Evolutionary conservation across 768 basidiomycete species (phyloP).

Genomic region (Pulveroboletus sp.): DNA sequence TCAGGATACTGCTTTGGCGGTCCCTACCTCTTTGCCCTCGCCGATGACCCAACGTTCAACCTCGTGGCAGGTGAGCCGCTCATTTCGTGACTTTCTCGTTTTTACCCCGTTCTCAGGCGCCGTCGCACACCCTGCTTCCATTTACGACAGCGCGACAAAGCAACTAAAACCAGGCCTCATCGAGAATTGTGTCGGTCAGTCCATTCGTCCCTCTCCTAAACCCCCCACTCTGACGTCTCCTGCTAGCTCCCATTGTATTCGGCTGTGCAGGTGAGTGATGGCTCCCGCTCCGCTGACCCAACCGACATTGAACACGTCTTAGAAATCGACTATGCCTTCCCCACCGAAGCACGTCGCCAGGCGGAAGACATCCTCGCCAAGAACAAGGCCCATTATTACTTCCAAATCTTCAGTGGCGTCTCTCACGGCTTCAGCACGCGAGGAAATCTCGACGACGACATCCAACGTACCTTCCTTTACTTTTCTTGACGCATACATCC

Average conservation of each 20-base stretch:
- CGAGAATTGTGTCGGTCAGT: slow-evolving; percentile 44
- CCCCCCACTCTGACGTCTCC: background rate
- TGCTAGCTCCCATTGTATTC: slow-evolving; percentile 50
- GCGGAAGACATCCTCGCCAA: slow-evolving; percentile 55
- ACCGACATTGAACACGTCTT: background rate
- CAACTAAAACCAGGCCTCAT: slow-evolving; percentile 47
- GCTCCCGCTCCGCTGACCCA: background rate
- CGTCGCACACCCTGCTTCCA: slow-evolving; percentile 49
- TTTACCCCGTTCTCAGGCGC: slow-evolving; percentile 36
- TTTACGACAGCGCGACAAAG: slow-evolving; percentile 9
- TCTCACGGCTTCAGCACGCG: slow-evolving; percentile 36
- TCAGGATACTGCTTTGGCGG: slow-evolving; percentile 59
- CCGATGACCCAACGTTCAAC: slow-evolving; percentile 36
- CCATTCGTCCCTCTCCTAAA: background rate
- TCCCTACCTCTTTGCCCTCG: slow-evolving; percentile 46
- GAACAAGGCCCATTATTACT: slow-evolving; percentile 48
- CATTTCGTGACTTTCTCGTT: background rate
- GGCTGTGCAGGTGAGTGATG: slow-evolving; percentile 48
- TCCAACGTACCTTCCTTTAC: slow-evolving; percentile 16
- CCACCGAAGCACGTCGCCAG: slow-evolving; percentile 45
- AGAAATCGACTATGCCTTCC: slow-evolving; percentile 58
- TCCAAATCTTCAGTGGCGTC: slow-evolving; percentile 52
- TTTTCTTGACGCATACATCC: background rate
- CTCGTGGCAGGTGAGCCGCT: slow-evolving; percentile 42
- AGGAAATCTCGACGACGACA: slow-evolving; percentile 26